Percentiles rank a stretch among this genome's conserved stretches.
phyloP scores from a whole-genome alignment of 768 basidiomycete species.

The Pholiota molesta region DNA sequence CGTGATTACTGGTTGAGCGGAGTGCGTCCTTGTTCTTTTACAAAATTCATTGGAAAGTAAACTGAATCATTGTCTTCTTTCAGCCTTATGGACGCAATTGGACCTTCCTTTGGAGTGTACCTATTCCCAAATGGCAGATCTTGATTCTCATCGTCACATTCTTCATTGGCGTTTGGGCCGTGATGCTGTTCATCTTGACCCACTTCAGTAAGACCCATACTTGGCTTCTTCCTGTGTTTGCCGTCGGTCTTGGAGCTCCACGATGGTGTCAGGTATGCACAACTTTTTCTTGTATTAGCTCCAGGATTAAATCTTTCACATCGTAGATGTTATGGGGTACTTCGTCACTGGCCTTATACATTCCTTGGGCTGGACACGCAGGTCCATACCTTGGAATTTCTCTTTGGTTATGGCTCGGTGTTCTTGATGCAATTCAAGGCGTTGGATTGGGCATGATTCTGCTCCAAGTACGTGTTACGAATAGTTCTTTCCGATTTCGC shows the following conservation, averaged over 20 bases:
- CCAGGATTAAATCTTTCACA: constrained; percentile 10
- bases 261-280: constrained; percentile 87
- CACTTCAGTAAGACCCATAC: constrained; percentile 93
- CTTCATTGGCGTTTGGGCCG: constrained; percentile 88
- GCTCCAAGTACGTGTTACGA: constrained; percentile 56
- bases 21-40: constrained; percentile 44
- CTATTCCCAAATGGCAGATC: constrained; percentile 83
- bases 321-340: constrained; percentile 90
- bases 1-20: constrained; percentile 94
- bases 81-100: constrained; percentile 94
- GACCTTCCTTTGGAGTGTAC: constrained; percentile 89
- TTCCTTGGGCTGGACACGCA: constrained; percentile 86
- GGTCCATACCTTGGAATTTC: constrained; percentile 91
- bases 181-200: constrained; percentile 73
- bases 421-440: constrained; percentile 92
- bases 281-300: neutral
- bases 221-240: constrained; percentile 93
- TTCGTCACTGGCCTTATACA: constrained; percentile 88
- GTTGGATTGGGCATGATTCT: constrained; percentile 93
- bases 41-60: neutral
- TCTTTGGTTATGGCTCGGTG: constrained; percentile 95
- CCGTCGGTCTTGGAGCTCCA: constrained; percentile 92
- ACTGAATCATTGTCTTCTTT: constrained; percentile 13
- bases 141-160: constrained; percentile 78
- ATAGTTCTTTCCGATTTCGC: constrained; percentile 21